These are phyloP conservation scores for Epithemia pelagica DNA, from an alignment of 108 stramenopile genomes.

Conservation along the genomic window DNA sequence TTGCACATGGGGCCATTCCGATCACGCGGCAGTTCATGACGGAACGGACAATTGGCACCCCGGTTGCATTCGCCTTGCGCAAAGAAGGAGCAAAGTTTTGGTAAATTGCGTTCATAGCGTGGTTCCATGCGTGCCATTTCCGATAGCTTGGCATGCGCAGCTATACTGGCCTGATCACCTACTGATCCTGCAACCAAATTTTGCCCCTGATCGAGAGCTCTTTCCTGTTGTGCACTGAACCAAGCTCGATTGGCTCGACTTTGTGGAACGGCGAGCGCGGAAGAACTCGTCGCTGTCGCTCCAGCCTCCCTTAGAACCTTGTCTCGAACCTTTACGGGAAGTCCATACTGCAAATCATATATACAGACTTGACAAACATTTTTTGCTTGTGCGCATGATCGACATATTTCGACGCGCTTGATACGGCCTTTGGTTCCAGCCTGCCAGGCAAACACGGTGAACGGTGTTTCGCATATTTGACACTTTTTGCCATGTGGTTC, in stretches of 20 bases:
- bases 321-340: slow-evolving; percentile 91
- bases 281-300: slow-evolving; percentile 11
- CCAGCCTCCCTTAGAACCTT: slow-evolving; percentile 72
- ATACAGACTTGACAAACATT: slow-evolving; percentile 99
- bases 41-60: slow-evolving; percentile 91
- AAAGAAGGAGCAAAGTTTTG: slow-evolving; percentile 95
- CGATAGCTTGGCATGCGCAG: slow-evolving; percentile 69
- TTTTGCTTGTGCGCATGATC: slow-evolving; percentile 91
- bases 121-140: slow-evolving; percentile 92
- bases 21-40: slow-evolving; percentile 95
- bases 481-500: slow-evolving; percentile 90
- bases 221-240: slow-evolving; percentile 77
- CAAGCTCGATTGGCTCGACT: slow-evolving; percentile 81
- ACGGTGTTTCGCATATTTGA: slow-evolving; percentile 93
- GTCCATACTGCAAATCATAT: slow-evolving; percentile 95
- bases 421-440: slow-evolving; percentile 92
- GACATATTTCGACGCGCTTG: slow-evolving; percentile 95
- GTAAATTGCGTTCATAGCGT: slow-evolving; percentile 90
- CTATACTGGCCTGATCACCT: slow-evolving; percentile 40
- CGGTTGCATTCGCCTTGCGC: slow-evolving; percentile 94
- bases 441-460: slow-evolving; percentile 96
- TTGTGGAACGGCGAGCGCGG: slow-evolving; percentile 73
- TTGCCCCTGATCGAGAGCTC: slow-evolving; percentile 62
- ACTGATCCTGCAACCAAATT: slow-evolving; percentile 39
- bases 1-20: slow-evolving; percentile 85